Base-by-base conservation (phyloP, 1,284 basidiomycete species). In the Austroboletus novae-zelandiae region DNA sequence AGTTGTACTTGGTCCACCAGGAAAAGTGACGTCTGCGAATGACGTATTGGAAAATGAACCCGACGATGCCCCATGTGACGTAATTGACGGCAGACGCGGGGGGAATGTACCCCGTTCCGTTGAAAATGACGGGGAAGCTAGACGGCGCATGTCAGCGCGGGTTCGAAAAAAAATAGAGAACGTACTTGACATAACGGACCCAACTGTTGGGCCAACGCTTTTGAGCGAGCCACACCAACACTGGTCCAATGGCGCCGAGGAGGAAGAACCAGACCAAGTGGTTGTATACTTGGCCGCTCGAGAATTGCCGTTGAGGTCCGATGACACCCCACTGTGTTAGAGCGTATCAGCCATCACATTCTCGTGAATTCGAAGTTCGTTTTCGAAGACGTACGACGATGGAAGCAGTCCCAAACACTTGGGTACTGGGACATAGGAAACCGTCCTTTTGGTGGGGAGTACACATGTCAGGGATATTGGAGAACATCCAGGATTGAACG, bases 1-100 rank as follows among this genome's bases (percentile, higher is more conserved):
- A 80, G 61, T 80, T 80, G 64, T 81, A 83, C 65, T 78, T 75
- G 8, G 75, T 71, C 78, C 79, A 80, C 78, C 78, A 80, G 20
- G 70, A 65, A 58, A 79, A 79, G 55, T 77, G 62, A 27, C 74
- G 70, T 50, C 76, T 67, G 34, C 78, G 73, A 51, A 79, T 74
- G 58, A 77, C 57, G 53, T 76, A 83, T 66, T 83, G 77, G 72
- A 82, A 81, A 48, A 76, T 66, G 60, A 77, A 78, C 8, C 76
- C 76, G 37, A 77, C 72, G 49, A 77, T 71, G n/a, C 68, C 70
- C 76, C 76, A 78, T 1, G 76, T 70, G 5, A 77, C 74, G 54
- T 74, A 77, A 63, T 77, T 77, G 53, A 70, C 57, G 11, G 74
- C 74, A 10, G 67, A 69, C 11, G 75, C 75, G 18, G 75, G 75